phyloP scores from a whole-genome alignment of 345 rosid genomes.

The Populus simonii region DNA sequence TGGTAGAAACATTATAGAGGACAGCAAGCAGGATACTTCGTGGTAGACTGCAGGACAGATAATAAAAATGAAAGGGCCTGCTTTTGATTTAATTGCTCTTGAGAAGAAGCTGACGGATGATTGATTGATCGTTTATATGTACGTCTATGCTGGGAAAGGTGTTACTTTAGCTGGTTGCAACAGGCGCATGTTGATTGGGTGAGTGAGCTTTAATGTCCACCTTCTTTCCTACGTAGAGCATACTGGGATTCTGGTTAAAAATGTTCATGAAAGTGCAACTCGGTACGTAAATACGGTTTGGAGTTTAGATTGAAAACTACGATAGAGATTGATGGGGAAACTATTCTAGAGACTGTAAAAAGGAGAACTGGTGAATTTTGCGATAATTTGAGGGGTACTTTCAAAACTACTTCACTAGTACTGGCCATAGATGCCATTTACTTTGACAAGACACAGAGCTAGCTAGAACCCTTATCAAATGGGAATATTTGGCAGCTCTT shows the following conservation, averaged over 20 bases:
- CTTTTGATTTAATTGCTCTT: background rate
- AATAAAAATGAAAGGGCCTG: background rate
- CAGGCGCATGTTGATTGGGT: background rate
- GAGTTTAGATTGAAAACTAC: background rate
- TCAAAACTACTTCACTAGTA: background rate
- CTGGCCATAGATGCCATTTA: background rate
- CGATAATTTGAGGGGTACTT: background rate
- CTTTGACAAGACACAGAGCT: background rate
- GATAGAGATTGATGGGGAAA: background rate
- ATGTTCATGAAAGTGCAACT: background rate
- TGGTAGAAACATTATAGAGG: background rate
- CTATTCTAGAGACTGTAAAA: too few relatives aligned
- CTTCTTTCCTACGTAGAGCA: background rate
- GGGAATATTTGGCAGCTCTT: background rate
- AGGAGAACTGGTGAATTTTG: background rate
- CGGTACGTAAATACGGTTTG: too few relatives aligned
- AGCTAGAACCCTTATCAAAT: background rate
- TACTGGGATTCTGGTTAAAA: background rate
- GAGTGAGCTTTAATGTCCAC: background rate
- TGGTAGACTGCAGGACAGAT: background rate
- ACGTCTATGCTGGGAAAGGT: background rate
- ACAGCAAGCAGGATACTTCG: constrained; percentile 9
- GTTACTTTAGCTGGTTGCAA: background rate
- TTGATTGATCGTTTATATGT: background rate
- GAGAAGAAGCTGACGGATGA: background rate